phyloP scores from a whole-genome alignment of 345 rosid genomes.

The Bretschneidera sinensis region DNA sequence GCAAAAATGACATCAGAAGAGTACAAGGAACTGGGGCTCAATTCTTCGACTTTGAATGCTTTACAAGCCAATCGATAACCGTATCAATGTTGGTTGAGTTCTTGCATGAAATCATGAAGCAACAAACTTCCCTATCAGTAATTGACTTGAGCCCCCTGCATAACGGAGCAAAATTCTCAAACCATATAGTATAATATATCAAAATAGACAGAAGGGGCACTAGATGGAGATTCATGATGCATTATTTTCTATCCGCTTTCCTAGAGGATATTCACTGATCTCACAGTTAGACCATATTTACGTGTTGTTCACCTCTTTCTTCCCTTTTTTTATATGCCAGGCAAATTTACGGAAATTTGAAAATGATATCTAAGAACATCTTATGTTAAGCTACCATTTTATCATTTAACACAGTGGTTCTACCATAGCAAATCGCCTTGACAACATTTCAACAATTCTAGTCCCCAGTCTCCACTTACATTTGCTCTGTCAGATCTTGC shows the following conservation, averaged over 20 bases:
- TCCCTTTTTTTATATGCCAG: neutral
- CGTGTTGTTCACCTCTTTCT: neutral
- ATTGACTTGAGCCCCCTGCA: conserved; percentile 61
- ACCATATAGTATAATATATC: too few species aligned
- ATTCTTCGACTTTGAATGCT: conserved; percentile 64
- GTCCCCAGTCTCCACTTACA: conserved; percentile 34
- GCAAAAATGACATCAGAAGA: conserved; percentile 1
- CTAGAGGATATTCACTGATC: too few species aligned
- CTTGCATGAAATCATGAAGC: conserved; percentile 76
- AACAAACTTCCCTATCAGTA: conserved; percentile 55
- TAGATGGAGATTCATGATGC: too few species aligned
- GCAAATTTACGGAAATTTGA: too few species aligned
- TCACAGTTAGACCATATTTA: too few species aligned
- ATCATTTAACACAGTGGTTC: too few species aligned
- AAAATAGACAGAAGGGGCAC: too few species aligned
- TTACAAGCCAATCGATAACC: conserved; percentile 70
- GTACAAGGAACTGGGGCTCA: conserved; percentile 21
- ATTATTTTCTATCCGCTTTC: too few species aligned
- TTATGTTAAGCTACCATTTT: neutral
- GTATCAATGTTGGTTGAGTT: conserved; percentile 65
- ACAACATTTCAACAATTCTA: neutral
- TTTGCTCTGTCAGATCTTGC: conserved; percentile 45
- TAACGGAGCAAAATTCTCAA: neutral
- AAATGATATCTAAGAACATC: neutral
- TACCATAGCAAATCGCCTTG: neutral